Base-by-base conservation (phyloP, 805 yeast species). In the Candida sakaeoensis region DNA sequence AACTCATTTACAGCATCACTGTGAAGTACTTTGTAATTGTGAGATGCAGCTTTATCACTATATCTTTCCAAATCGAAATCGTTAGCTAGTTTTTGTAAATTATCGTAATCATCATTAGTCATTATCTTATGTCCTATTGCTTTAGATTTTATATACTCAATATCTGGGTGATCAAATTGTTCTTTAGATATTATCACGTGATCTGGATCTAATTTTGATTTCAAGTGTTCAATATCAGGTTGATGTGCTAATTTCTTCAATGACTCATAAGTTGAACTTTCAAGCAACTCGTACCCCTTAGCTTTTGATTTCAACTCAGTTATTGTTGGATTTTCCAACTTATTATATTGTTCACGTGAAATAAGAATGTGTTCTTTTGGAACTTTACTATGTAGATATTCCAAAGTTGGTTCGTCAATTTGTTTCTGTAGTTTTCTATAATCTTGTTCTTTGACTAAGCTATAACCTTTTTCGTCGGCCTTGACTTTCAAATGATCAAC, bases 161-260 rank as follows among this genome's bases (percentile, higher is more conserved):
- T 31, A 2, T 58, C 24, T 10, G 64, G 63, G 14, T 33, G 12
- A 3, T 33, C 36, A 33, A 9, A 33, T 13, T 33, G 28, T 5
- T n/a, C 4, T 15, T 33, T 33, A 3, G n/a, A 23, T 6, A 33
- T 25, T n/a, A 26, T 16, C 4, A 34, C 13, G 9, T 34, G 14
- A 4, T 26, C 17, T 17, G 43, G 45, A 4, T 29, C 28, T 14
- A 27, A 25, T 8, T 44, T 18, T 2, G 45, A 18, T 13, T 38
- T 41, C 15, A 63, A 33, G 23, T 50, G 51, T 2, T 54, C 58
- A 1, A 55, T n/a, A 13, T 43, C 33, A 4, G 68, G 68, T 5
- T 51, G 46, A 24, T 57, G 36, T 2, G 57, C 58, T 10, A 48
- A 34, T 12, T 41, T 41, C 8, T 47, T 50, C 39, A 68, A 46